Evolutionary conservation across 2,329 filamentous ascomycete genomes (phyloP).

Genomic region (Colletotrichum theobromicola): DNA sequence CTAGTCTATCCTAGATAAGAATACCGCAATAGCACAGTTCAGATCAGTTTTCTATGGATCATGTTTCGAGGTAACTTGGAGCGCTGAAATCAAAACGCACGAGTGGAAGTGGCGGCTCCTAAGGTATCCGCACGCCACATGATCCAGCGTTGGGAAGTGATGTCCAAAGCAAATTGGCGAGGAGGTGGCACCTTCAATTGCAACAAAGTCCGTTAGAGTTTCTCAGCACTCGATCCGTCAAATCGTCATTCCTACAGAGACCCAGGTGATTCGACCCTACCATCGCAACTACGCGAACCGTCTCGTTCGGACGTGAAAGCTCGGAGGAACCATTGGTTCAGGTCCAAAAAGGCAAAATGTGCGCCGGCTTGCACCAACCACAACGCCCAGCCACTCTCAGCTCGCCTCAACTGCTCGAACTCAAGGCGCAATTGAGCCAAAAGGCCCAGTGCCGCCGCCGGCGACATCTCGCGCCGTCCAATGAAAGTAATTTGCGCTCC

Average conservation of each 20-base stretch:
- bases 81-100: background rate
- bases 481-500: background rate
- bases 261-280: background rate
- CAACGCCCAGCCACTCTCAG: background rate
- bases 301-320: background rate
- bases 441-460: background rate
- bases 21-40: background rate
- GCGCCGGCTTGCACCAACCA: background rate
- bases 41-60: background rate
- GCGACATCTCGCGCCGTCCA: background rate
- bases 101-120: background rate
- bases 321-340: constrained; percentile 1
- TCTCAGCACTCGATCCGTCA: background rate
- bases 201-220: background rate
- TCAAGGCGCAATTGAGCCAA: background rate
- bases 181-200: background rate
- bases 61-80: background rate
- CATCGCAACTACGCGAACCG: background rate
- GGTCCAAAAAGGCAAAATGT: background rate
- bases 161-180: background rate
- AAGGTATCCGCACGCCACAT: background rate
- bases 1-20: too few species aligned
- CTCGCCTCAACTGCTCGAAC: background rate
- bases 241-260: background rate
- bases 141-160: background rate